Conservation (phyloP, 257 asterid species). For the Capsicum chinense region DNA sequence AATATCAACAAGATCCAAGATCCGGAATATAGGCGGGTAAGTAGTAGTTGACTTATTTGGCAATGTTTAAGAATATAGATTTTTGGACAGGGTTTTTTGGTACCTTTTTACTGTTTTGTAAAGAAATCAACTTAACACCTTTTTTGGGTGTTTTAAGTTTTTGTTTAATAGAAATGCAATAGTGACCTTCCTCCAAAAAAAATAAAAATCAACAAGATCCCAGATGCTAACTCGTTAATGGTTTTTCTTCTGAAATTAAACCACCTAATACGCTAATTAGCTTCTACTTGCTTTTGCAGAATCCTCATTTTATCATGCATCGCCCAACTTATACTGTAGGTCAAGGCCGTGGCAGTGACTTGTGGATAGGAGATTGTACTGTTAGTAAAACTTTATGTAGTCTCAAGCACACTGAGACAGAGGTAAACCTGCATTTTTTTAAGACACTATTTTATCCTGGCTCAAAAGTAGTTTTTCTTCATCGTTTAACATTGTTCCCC, state of each 20-base stretch:
- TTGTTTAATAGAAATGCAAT: too few relatives aligned
- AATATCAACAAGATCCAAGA: neutral
- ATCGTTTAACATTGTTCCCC: neutral
- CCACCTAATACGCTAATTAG: slow-evolving; percentile 9
- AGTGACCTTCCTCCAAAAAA: too few relatives aligned
- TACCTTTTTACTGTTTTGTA: too few relatives aligned
- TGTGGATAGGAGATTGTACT: slow-evolving; percentile 68
- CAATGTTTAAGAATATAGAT: too few relatives aligned
- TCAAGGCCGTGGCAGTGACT: slow-evolving; percentile 57
- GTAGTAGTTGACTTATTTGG: too few relatives aligned
- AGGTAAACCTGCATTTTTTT: slow-evolving; percentile 47
- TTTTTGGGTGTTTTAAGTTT: too few relatives aligned
- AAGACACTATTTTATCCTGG: slow-evolving; percentile 13
- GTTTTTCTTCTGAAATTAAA: slow-evolving; percentile 17
- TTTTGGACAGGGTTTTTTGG: too few relatives aligned
- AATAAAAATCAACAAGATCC: neutral
- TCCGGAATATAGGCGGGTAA: too few relatives aligned
- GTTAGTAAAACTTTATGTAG: slow-evolving; percentile 71
- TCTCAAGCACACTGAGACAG: slow-evolving; percentile 66
- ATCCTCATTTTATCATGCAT: slow-evolving; percentile 72
- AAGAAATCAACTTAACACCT: too few relatives aligned
- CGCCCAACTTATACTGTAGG: slow-evolving; percentile 58
- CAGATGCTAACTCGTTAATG: slow-evolving; percentile 4
- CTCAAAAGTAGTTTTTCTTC: neutral
- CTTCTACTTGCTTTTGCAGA: slow-evolving; percentile 50